Base-by-base conservation (phyloP, 1,284 basidiomycete species). In the Boletus semigastroideus region DNA sequence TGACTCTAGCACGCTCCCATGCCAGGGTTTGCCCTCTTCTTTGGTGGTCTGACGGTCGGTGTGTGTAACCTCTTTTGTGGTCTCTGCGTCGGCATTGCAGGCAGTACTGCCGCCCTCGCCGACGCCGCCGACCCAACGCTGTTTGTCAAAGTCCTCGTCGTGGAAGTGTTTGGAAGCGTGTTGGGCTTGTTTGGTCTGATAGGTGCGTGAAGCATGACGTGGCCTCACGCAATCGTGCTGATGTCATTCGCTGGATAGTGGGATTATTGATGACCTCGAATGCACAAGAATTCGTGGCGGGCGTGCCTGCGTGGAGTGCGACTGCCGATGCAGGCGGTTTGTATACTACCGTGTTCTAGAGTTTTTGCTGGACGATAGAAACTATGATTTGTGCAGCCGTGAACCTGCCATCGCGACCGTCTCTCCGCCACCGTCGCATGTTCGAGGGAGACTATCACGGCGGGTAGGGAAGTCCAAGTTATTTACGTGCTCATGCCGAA, bases 81-180 rank as follows among this genome's bases (percentile, higher is more conserved):
- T 60, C 74, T 96, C 19, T 52, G 48, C 9, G 42, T 52, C 48
- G 94, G 94, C 27, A 82, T 97, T 62, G 92, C 91, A 2, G 94
- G 94, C 3, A 91, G 92, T 2, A 96, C 92, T 16, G 94, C 94
- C 13, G 94, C 94, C 0, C 75, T 97, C 41, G 86, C 91, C 14
- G 94, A 98, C 66, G 94, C 94, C 19, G 90, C 94, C 16, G 94
- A 98, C 71, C 92, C 94, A 6, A 83, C 86, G 49, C 72, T 97
- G 28, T 97, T 98, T 64, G 93, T 97, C 70, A 96, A 95, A 74
- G 92, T 97, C 56, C 83, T 97, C 52, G 87, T 98, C 52, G 89
- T 96, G 1, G 94, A 97, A 67, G 94, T 97, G 50, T 97, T 97
- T 67, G 93, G 92, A 53, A 94, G 91, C 62, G 92, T 95, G 57